Evolutionary conservation across 371 early-diverging fungal species (phyloP), one percentile per base, ranked within the genome.

Genomic region (Capillidium heterosporum): DNA sequence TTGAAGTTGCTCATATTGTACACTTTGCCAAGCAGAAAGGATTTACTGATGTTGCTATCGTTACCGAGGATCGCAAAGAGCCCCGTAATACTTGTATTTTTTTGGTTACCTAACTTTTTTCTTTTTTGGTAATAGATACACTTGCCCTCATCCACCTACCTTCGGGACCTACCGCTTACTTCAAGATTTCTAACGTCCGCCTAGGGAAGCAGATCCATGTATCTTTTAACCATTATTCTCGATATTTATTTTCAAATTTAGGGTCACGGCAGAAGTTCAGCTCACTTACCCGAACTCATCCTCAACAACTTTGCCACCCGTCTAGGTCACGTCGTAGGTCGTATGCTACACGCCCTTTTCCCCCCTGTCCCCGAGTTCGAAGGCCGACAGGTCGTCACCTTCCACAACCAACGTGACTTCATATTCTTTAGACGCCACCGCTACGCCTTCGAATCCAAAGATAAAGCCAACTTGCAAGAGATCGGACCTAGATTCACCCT

Each of bases 381-480:
- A 63, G 95, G 95, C 7, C 76, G 98, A 49, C 97, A 98, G 64
- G 96, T 85, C 10, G 89, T 81, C 3, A 98, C 98, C 3, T 88
- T 98, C 71, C 97, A 97, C 65, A 98, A 98, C 63, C 96, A 98
- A 68, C 89, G 98, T 44, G 99, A 99, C 69, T 99, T 96, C 64
- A 93, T 99, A 58, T 98, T 96, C 69, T 95, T 99, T 65, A 78
- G 99, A 65, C 77, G 98, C 35, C 98, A 98, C 66, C 81, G 89
- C 78, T 90, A 97, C 66, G 81, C 90, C 50, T 95, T 97, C 68
- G 76, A 78, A 58, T 85, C 85, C 65, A 84, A 87, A 1, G 86
- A 97, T 63, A 75, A 81, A 35, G 89, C 83, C 28, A 87, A 87
- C 46, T 63, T 99, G 63, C 93, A 96, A 66, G 95, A 98, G 68